These are phyloP conservation scores for Saccharomyces pastorianus DNA, from an alignment of 1,139 yeast genomes.

Conservation along the genomic window DNA sequence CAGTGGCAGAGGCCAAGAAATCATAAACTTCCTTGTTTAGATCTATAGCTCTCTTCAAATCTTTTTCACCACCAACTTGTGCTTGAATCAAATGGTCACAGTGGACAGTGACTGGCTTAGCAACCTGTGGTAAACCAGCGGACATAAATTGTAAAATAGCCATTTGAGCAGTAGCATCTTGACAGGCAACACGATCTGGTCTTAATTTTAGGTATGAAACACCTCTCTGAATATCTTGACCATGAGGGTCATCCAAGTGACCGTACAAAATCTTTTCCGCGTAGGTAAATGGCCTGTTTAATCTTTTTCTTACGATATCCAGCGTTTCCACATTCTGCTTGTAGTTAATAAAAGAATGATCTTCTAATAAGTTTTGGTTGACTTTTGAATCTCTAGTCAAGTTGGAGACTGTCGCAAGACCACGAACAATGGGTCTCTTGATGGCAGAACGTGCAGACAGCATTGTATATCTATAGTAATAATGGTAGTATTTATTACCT, in stretches of 20 bases:
- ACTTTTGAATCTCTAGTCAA: constrained; percentile 89
- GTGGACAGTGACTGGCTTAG: constrained; percentile 96
- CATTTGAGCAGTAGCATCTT: constrained; percentile 99
- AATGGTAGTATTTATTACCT: neutral
- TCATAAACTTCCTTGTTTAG: constrained; percentile 95
- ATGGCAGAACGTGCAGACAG: constrained; percentile 35
- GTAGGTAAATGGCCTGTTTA: constrained; percentile 89
- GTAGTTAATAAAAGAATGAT: constrained; percentile 71
- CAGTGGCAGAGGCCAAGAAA: constrained; percentile 88
- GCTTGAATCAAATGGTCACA: constrained; percentile 99
- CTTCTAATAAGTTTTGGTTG: constrained; percentile 83
- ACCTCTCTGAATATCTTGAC: constrained; percentile 93
- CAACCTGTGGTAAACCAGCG: constrained; percentile 88
- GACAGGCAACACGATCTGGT: constrained; percentile 99
- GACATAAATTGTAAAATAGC: constrained; percentile 97
- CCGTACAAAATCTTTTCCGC: constrained; percentile 96
- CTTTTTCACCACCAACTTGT: constrained; percentile 87
- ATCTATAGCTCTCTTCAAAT: constrained; percentile 86
- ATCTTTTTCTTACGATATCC: constrained; percentile 76
- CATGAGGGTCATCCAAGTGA: constrained; percentile 92
- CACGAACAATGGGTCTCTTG: constrained; percentile 38
- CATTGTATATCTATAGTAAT: constrained; percentile 19
- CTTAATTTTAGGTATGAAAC: constrained; percentile 91
- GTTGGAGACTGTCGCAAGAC: constrained; percentile 60
- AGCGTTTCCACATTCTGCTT: constrained; percentile 76